These are phyloP conservation scores for Xylaria telfairii DNA, from an alignment of 495 filamentous ascomycete species.

Conservation along the genomic window DNA sequence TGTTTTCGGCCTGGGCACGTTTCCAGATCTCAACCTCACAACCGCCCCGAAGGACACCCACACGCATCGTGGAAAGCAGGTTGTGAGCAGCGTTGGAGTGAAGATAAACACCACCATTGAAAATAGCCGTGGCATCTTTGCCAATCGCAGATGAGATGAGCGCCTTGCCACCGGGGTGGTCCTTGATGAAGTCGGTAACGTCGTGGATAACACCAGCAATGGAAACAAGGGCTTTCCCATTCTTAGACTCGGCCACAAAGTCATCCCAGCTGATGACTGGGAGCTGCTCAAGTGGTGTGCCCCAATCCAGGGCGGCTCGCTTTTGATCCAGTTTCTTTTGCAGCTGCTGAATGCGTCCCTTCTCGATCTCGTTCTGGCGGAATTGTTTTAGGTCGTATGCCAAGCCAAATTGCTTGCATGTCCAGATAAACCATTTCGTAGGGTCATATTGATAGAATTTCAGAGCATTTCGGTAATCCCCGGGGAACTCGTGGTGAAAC, in stretches of 20 bases:
- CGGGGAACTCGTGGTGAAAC: constrained; percentile 99
- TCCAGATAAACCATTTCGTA: constrained; percentile 97
- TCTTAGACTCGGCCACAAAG: constrained; percentile 85
- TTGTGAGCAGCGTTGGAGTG: constrained; percentile 99
- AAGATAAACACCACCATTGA: constrained; percentile 98
- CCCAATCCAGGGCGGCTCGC: constrained; percentile 92
- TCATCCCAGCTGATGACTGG: constrained; percentile 98
- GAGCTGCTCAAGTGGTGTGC: constrained; percentile 88
- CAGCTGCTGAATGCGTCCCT: constrained; percentile 93
- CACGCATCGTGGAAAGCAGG: constrained; percentile 92
- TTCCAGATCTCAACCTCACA: constrained; percentile 99
- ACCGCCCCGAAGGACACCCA: constrained; percentile 94
- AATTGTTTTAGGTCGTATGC: constrained; percentile 98
- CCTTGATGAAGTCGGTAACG: constrained; percentile 91
- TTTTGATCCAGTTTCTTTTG: constrained; percentile 99
- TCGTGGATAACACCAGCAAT: constrained; percentile 97
- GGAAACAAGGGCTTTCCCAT: constrained; percentile 84
- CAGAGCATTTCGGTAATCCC: constrained; percentile 98
- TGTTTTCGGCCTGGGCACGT: constrained; percentile 87
- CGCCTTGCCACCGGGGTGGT: constrained; percentile 95
- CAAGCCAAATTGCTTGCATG: constrained; percentile 90
- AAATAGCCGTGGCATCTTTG: constrained; percentile 98
- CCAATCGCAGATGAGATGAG: constrained; percentile 92
- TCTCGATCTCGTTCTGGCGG: constrained; percentile 97
- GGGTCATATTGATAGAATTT: constrained; percentile 99